phyloP scores from a whole-genome alignment of 352 stramenopile species.

The Phytophthora niederhauseri region DNA sequence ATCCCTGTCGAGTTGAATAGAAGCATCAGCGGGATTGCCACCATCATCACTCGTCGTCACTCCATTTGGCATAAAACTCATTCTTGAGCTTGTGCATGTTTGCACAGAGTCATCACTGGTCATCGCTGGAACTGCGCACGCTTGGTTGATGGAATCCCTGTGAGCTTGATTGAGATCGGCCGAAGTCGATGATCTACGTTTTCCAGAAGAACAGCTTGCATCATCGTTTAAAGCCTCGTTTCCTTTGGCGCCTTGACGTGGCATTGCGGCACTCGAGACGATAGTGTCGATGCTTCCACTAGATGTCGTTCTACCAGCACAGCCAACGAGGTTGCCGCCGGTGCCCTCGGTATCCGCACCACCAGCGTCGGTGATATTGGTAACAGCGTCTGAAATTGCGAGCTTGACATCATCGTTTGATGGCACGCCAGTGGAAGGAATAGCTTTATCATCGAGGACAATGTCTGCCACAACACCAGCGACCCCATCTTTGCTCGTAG shows the following conservation, averaged over 20 bases:
- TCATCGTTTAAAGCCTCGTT: background rate
- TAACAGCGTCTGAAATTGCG: background rate
- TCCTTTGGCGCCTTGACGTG: background rate
- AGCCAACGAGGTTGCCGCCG: background rate
- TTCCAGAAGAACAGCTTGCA: background rate
- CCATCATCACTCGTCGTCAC: background rate
- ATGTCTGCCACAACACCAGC: background rate
- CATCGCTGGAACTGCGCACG: background rate
- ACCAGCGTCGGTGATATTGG: background rate
- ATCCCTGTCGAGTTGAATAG: too few relatives aligned
- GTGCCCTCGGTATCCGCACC: background rate
- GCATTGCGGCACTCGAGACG: background rate
- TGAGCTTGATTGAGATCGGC: background rate
- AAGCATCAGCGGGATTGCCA: background rate
- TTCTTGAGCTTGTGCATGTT: background rate
- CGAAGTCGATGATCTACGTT: background rate
- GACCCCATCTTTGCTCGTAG: background rate
- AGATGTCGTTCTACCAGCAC: background rate
- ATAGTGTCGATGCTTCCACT: background rate
- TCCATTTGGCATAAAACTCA: background rate
- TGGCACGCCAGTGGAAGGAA: background rate
- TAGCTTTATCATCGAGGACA: background rate
- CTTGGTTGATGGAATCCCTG: background rate
- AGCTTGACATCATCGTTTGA: background rate
- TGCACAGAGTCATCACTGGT: background rate